Conservation (phyloP, 768 basidiomycete genomes). For the Chalciporus sphaerocephalus region DNA sequence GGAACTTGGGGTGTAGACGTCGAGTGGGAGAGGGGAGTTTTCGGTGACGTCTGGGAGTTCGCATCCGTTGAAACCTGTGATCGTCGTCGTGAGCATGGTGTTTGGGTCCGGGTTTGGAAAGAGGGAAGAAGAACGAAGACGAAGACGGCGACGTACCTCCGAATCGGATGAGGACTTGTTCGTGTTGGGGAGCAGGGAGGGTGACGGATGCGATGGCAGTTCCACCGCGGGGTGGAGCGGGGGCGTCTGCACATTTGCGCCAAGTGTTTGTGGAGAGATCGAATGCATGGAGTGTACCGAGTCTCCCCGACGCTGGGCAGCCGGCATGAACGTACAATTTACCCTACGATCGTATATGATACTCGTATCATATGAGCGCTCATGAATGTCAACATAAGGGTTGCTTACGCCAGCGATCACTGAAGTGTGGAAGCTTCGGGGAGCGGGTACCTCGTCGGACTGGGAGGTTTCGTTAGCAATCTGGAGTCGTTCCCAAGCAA, state of each 20-base stretch:
- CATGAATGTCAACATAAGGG: background rate
- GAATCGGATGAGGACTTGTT: slow-evolving; percentile 34
- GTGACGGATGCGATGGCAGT: slow-evolving; percentile 34
- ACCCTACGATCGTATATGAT: slow-evolving; percentile 22
- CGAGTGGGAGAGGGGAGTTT: slow-evolving; percentile 23
- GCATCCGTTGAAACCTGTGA: slow-evolving; percentile 33
- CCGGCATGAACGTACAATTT: slow-evolving; percentile 40
- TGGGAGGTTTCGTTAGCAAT: slow-evolving; percentile 26
- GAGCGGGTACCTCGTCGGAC: slow-evolving; percentile 27
- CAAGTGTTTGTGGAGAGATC: slow-evolving; percentile 28
- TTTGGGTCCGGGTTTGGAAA: background rate
- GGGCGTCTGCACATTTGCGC: slow-evolving; percentile 33
- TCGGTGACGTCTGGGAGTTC: slow-evolving; percentile 28
- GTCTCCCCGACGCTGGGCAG: slow-evolving; percentile 36
- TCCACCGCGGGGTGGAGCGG: slow-evolving; percentile 38
- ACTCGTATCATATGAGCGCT: background rate
- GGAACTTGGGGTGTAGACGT: slow-evolving; percentile 31
- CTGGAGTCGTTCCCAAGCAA: slow-evolving; percentile 30
- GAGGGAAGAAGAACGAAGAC: background rate
- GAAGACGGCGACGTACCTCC: too few species aligned
- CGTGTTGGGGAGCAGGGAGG: slow-evolving; percentile 4
- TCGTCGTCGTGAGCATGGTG: background rate
- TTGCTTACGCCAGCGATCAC: slow-evolving; percentile 25
- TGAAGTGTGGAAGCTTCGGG: slow-evolving; percentile 37
- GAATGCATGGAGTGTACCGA: slow-evolving; percentile 34